A percentile compares a stretch with the other conserved stretches of the same genome.
Conservation (phyloP, 352 stramenopile species). For the Lagenidium giganteum region DNA sequence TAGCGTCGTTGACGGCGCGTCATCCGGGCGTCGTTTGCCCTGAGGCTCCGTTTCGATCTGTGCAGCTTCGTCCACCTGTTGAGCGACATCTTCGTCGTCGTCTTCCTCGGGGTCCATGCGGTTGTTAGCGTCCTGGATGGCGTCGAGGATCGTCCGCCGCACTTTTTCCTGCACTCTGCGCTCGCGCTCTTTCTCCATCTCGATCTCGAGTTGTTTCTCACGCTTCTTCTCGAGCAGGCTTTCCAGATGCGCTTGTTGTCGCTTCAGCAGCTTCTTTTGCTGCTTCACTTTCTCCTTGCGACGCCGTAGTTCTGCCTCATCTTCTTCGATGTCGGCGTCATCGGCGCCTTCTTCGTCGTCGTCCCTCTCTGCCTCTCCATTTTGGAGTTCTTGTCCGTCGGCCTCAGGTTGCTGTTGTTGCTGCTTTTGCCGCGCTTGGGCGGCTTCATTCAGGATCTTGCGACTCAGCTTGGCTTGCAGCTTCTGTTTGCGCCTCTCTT, state of each 20-base stretch:
- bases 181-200: slow-evolving; percentile 41
- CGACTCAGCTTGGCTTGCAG: slow-evolving; percentile 50
- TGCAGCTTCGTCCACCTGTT: slow-evolving; percentile 11
- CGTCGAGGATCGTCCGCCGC: slow-evolving; percentile 45
- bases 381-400: slow-evolving; percentile 11
- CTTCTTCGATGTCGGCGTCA: slow-evolving; percentile 17
- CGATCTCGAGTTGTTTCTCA: slow-evolving; percentile 40
- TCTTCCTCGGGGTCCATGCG: slow-evolving; percentile 15
- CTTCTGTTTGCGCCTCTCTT: slow-evolving; percentile 48
- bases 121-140: slow-evolving; percentile 43
- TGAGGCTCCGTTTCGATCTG: not conserved
- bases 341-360: slow-evolving; percentile 3
- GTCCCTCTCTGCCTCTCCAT: not conserved
- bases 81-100: slow-evolving; percentile 12
- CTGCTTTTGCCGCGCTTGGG: slow-evolving; percentile 24
- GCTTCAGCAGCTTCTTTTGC: slow-evolving; percentile 51
- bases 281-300: slow-evolving; percentile 40
- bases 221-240: slow-evolving; percentile 44
- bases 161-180: slow-evolving; percentile 48
- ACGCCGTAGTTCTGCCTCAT: slow-evolving; percentile 10
- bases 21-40: slow-evolving; percentile 5
- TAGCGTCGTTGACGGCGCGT: not conserved
- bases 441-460: slow-evolving; percentile 47
- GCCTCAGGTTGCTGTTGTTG: slow-evolving; percentile 14
- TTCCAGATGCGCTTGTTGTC: slow-evolving; percentile 51